Evolutionary conservation across 2,329 filamentous ascomycete genomes (phyloP), one percentile per base, ranked within the genome.

Genomic region (Epichloe typhina): DNA sequence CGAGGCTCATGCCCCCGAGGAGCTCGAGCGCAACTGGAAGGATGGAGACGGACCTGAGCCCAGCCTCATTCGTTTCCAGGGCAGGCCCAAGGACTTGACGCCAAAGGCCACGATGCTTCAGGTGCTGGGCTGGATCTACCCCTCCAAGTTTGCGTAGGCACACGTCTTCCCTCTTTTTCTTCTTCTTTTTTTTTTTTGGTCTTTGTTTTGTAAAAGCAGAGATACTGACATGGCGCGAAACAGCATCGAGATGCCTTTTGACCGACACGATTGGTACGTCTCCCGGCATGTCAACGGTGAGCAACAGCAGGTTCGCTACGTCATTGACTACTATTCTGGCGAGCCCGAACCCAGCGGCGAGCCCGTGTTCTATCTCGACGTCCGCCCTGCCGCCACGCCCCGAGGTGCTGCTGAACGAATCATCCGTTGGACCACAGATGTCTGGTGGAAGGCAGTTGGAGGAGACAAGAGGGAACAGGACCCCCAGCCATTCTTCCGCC

Each of bases 181-280:
- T 23, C 1, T 23, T 6, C 23, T 23, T 6, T 23, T 23, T 23
- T 26, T 7, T 7, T 23, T 23, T 23, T 6, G 17, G 17, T 23
- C 2, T 26, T 26, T 26, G 7, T 26, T 5, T n/a, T 13, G 11
- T 31, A 15, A 13, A 26, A 31, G 12, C 40, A 21, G 4, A 23
- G 8, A 37, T 33, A 19, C 46, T 49, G 52, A 54, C 54, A 47
- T 50, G 36, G 36, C 17, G n/a, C 8, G 36, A 3, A 40, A 37
- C 55, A 88, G 84, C 5, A 83, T 84, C 7, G 84, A 88, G 49
- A 86, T 88, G 11, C 93, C 93, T 1, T 98, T 98, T 61, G 93
- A 98, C 68, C 82, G 93, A 54, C 93, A 98, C 65, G 93, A 98
- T 66, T 98, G 93, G 93, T 97, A 84, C 63, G 86, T 98, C 41